These are phyloP conservation scores for Cercospora sojina DNA, from an alignment of 2,329 filamentous ascomycete genomes.

Conservation along the genomic window DNA sequence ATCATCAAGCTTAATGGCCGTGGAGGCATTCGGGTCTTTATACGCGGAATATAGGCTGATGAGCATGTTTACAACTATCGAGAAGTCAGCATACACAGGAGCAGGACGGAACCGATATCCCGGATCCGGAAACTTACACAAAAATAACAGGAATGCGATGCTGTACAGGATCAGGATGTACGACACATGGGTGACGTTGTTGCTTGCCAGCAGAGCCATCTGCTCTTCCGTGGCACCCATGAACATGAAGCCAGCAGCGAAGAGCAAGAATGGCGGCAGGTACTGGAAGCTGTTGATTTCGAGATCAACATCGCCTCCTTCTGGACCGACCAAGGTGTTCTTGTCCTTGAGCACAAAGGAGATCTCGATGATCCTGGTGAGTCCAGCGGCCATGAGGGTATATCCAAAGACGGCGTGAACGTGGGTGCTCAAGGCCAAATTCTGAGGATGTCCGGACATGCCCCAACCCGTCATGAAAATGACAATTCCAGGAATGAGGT, in stretches of 20 bases:
- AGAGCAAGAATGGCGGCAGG: constrained; percentile 60
- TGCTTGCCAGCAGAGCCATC: constrained; percentile 72
- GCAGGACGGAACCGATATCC: not conserved
- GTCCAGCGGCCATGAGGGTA: constrained; percentile 85
- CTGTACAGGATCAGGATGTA: constrained; percentile 92
- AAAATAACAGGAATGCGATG: constrained; percentile 83
- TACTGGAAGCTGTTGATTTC: constrained; percentile 53
- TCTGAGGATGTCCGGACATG: constrained; percentile 90
- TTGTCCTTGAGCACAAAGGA: constrained; percentile 79
- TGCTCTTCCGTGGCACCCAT: constrained; percentile 98
- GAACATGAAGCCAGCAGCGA: constrained; percentile 90
- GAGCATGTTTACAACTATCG: constrained; percentile 73
- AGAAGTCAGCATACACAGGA: not conserved
- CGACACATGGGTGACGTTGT: constrained; percentile 80
- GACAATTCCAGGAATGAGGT: constrained; percentile 88
- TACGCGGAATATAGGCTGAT: constrained; percentile 76
- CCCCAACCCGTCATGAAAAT: constrained; percentile 91
- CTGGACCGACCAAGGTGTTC: constrained; percentile 39
- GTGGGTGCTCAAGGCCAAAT: constrained; percentile 78
- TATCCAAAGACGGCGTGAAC: constrained; percentile 91
- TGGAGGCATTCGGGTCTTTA: constrained; percentile 44
- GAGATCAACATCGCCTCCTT: constrained; percentile 35
- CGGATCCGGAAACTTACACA: constrained; percentile 57
- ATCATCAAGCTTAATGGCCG: constrained; percentile 38
- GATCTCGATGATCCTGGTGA: constrained; percentile 85